These are phyloP conservation scores for Cyberlindnera mississippiensis DNA, from an alignment of 805 yeast species.

Conservation along the genomic window DNA sequence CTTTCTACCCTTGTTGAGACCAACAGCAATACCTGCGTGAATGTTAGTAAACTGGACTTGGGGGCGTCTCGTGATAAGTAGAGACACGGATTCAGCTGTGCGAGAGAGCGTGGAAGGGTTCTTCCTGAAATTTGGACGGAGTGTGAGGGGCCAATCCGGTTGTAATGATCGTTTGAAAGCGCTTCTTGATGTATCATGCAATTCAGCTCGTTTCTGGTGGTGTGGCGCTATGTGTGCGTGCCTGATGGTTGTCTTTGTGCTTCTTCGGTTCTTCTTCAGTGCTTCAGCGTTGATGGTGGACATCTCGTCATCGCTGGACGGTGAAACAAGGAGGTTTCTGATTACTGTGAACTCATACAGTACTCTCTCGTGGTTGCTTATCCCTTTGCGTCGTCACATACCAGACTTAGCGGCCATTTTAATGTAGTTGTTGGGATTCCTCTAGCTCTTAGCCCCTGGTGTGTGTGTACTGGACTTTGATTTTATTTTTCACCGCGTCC, in stretches of 20 bases:
- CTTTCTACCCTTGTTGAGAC: constrained; percentile 99
- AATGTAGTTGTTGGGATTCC: constrained; percentile 15
- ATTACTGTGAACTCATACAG: too few species aligned
- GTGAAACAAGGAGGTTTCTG: too few species aligned
- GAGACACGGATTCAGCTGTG: neutral
- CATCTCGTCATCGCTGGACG: too few species aligned
- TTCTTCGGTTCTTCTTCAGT: too few species aligned
- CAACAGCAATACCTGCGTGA: constrained; percentile 83
- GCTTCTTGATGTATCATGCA: too few species aligned
- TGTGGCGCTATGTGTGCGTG: too few species aligned
- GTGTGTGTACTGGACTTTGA: neutral
- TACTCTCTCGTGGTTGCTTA: neutral
- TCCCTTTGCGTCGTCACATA: constrained; percentile 28
- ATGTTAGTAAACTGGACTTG: constrained; percentile 31
- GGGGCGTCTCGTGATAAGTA: neutral
- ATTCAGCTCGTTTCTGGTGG: too few species aligned
- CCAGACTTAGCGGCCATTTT: constrained; percentile 55
- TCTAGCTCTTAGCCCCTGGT: neutral
- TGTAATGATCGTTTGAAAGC: too few species aligned
- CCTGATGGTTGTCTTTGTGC: too few species aligned
- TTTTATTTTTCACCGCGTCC: constrained; percentile 19
- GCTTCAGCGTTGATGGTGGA: too few species aligned
- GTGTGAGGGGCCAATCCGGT: too few species aligned
- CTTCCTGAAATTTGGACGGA: too few species aligned
- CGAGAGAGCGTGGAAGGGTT: neutral